Evolutionary conservation across 352 stramenopile genomes (phyloP).

Genomic region (Phytophthora uliginosa): DNA sequence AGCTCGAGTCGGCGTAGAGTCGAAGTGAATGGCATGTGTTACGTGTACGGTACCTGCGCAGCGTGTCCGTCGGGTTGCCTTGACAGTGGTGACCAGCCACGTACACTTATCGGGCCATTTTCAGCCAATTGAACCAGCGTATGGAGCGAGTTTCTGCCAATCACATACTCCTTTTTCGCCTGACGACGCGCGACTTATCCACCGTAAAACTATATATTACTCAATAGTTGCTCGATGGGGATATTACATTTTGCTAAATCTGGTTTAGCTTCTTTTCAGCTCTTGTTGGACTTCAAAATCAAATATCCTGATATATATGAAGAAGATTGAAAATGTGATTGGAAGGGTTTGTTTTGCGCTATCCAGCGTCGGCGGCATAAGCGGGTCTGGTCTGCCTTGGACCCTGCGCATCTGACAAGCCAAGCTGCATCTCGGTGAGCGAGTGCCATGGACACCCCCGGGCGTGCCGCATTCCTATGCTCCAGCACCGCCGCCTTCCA

Average conservation of each 20-base stretch:
- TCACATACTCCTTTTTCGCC: conserved; percentile 7
- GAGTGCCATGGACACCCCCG: conserved; percentile 51
- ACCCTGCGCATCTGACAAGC: conserved; percentile 16
- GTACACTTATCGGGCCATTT: not conserved
- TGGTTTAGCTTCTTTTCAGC: no score
- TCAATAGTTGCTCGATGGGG: not conserved
- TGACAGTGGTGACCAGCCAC: not conserved
- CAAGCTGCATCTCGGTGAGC: conserved; percentile 19
- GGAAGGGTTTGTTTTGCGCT: not conserved
- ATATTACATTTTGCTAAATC: no score
- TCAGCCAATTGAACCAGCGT: conserved; percentile 13
- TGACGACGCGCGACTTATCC: conserved; percentile 1
- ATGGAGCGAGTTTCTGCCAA: conserved; percentile 9
- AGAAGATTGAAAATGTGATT: not conserved
- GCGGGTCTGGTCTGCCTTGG: conserved; percentile 15
- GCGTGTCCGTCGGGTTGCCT: not conserved
- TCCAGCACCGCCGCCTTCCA: conserved; percentile 83
- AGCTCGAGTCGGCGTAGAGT: conserved; percentile 70
- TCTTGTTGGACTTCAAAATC: not conserved
- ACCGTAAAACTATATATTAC: not conserved
- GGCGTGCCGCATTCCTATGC: conserved; percentile 82
- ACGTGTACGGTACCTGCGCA: not conserved
- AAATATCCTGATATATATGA: not conserved
- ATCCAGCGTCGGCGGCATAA: conserved; percentile 29
- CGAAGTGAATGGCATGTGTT: not conserved